phyloP scores from a whole-genome alignment of 208 protist genomes.

The Trypanosoma rangeli region DNA sequence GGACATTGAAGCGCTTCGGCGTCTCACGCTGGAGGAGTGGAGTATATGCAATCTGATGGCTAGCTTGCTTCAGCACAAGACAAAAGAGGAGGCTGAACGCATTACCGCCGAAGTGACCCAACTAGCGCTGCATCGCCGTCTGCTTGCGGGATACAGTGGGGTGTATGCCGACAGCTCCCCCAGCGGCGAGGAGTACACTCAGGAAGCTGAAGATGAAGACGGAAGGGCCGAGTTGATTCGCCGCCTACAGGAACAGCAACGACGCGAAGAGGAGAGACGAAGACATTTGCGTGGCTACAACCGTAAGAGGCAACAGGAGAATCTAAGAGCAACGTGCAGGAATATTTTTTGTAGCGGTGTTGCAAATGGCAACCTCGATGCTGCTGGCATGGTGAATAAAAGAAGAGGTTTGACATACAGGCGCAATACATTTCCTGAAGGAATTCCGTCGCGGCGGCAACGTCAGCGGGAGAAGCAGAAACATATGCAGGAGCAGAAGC shows the following conservation, averaged over 20 bases:
- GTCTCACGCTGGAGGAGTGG: slow-evolving; percentile 22
- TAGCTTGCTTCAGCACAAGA: slow-evolving; percentile 17
- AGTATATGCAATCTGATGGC: slow-evolving; percentile 31
- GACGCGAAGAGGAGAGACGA: slow-evolving; percentile 4
- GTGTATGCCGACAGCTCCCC: slow-evolving; percentile 14
- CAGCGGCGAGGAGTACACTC: not conserved
- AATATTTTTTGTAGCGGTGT: slow-evolving; percentile 5
- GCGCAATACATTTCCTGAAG: not conserved
- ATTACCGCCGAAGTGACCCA: slow-evolving; percentile 22
- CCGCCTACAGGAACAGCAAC: slow-evolving; percentile 6
- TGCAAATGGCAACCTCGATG: not conserved
- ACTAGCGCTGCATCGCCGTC: slow-evolving; percentile 15
- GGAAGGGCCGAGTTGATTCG: slow-evolving; percentile 20
- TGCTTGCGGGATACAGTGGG: slow-evolving; percentile 30
- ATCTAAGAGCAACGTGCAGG: slow-evolving; percentile 1
- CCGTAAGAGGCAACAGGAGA: not conserved
- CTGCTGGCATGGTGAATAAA: not conserved
- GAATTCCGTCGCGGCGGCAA: not conserved
- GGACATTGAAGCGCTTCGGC: not conserved
- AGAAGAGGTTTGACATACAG: not conserved
- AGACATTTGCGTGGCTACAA: not conserved
- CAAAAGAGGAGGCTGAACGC: slow-evolving; percentile 17
- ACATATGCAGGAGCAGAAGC: not conserved
- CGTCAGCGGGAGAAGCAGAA: not conserved
- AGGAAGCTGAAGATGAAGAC: not conserved